phyloP scores from a whole-genome alignment of 2,329 filamentous ascomycete genomes.

The Escovopsis sp. region DNA sequence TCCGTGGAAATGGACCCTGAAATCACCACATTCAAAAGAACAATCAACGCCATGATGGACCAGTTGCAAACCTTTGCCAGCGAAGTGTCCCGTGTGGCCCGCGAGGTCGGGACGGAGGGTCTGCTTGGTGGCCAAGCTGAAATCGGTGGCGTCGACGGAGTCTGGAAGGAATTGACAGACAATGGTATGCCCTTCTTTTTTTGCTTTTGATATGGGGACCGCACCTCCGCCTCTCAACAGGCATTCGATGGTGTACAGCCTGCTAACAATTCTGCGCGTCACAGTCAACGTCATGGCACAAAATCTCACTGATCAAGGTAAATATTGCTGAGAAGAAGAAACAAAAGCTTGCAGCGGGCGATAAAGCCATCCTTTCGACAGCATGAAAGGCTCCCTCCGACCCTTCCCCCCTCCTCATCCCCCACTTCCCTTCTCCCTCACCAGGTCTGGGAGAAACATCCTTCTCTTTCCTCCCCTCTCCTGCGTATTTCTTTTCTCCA shows the following conservation, averaged over 20 bases:
- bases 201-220: too few species aligned
- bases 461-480: neutral
- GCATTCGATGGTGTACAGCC: too few species aligned
- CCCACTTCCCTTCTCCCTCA: neutral
- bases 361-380: too few species aligned
- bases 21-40: constrained; percentile 94
- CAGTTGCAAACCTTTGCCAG: constrained; percentile 92
- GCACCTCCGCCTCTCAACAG: too few species aligned
- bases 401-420: too few species aligned
- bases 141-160: constrained; percentile 86
- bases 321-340: constrained; percentile 3
- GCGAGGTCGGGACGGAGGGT: constrained; percentile 92
- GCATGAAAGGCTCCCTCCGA: too few species aligned
- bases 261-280: too few species aligned
- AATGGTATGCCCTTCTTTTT: constrained; percentile 37
- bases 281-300: constrained; percentile 71
- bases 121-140: constrained; percentile 86
- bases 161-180: constrained; percentile 92
- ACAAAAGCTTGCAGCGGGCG: constrained; percentile 7
- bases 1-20: constrained; percentile 95
- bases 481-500: too few species aligned
- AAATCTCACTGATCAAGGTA: constrained; percentile 62
- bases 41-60: constrained; percentile 99
- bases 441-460: neutral
- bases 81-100: constrained; percentile 85